Evolutionary conservation across 1,284 basidiomycete genomes (phyloP), one percentile per base, ranked within the genome.

Genomic region (Ganoderma sinense): DNA sequence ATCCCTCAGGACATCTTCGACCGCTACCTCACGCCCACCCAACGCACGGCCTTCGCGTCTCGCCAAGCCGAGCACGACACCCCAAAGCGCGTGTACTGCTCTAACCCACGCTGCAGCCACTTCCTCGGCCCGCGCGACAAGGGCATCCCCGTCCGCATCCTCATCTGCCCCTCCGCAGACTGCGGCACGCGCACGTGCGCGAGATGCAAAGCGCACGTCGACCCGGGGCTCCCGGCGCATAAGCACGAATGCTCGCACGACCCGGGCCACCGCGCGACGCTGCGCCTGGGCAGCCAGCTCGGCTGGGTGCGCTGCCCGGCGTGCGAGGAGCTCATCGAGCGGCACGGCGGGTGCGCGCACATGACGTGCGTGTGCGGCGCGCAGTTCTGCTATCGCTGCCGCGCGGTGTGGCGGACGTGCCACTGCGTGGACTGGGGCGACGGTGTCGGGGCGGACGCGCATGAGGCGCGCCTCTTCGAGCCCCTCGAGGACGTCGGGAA

Each of bases 321-420:
- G 1, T 86, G 85, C 73, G 76, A 78, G 26, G 77, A 80, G 58
- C 76, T 86, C 73, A 80, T 86, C 69, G 85, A 86, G 72, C 83
- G 84, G 45, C 73, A 79, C 41, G 55, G 77, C 8, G 85, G 84
- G 0, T 86, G 85, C 70, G 83, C 77, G 72, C 85, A 86, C 71
- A 86, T 86, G 83, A 85, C 84, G 2, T 86, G 84, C 70, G 76
- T 81, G 31, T 86, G 84, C 74, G 76, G 77, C 63, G 80, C 83
- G n/a, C 76, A 86, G 69, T 86, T 86, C 70, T 86, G 84, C 73
- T 85, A 85, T 62, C 69, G 82, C 16, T 85, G 85, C 73, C 76
- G 68, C 7, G 82, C 76, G 73, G 70, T 58, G 31, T 85, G 84
- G 84, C 83, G 82, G 75, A 80, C 75, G 23, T 84, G 84, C 69